phyloP scores from a whole-genome alignment of 2,329 filamentous ascomycete genomes.

The Venturia aucupariae region DNA sequence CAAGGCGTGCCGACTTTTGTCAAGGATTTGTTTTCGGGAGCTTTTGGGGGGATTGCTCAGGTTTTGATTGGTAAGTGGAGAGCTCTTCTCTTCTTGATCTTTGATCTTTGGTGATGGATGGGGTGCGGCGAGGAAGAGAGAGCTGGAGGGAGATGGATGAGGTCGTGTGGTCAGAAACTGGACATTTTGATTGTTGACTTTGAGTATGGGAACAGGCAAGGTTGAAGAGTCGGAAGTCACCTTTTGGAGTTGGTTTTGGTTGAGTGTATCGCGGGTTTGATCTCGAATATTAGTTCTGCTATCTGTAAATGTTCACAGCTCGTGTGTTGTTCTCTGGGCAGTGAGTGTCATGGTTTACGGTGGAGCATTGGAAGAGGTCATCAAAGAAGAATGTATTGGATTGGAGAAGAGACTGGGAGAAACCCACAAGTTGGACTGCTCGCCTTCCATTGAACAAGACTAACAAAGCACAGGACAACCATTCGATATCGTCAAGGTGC shows the following conservation, averaged over 20 bases:
- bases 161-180: too few relatives aligned
- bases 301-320: too few relatives aligned
- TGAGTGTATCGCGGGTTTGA: too few relatives aligned
- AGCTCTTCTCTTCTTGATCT: neutral
- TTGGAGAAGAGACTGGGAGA: neutral
- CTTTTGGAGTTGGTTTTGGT: too few relatives aligned
- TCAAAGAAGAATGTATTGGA: neutral
- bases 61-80: slow-evolving; percentile 73
- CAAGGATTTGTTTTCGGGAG: slow-evolving; percentile 88
- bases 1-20: slow-evolving; percentile 31
- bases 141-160: neutral
- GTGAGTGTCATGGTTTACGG: too few relatives aligned
- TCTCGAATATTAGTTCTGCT: too few relatives aligned
- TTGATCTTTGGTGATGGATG: neutral
- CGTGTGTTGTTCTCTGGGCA: too few relatives aligned
- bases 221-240: too few relatives aligned
- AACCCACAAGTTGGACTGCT: neutral
- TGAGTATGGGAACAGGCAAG: too few relatives aligned
- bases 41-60: slow-evolving; percentile 85
- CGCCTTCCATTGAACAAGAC: neutral
- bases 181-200: too few relatives aligned
- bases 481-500: slow-evolving; percentile 91
- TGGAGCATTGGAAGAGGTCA: too few relatives aligned
- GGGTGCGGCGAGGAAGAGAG: neutral
- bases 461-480: slow-evolving; percentile 46